Percentiles rank a stretch among this genome's conserved stretches.
Evolutionary conservation across 768 basidiomycete species (phyloP).

Genomic region (Trametes cingulata): DNA sequence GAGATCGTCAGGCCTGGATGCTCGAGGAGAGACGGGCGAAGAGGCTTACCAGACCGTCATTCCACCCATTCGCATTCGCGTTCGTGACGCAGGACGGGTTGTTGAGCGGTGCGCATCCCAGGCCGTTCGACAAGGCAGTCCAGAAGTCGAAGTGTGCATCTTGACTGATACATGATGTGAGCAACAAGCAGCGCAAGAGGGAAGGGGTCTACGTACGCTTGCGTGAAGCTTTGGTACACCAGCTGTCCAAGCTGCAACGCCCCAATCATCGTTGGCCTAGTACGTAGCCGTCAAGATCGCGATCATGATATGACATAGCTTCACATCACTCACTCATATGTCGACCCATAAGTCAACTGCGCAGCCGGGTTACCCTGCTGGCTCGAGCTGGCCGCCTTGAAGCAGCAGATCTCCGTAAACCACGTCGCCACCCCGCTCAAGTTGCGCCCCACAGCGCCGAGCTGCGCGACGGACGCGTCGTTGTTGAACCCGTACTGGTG

Average conservation of each 20-base stretch:
- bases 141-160: conserved; percentile 22
- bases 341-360: conserved; percentile 16
- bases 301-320: no score
- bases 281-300: neutral
- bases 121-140: conserved; percentile 26
- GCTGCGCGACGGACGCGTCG: conserved; percentile 28
- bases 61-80: conserved; percentile 45
- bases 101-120: conserved; percentile 42
- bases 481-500: conserved; percentile 49
- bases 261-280: conserved; percentile 25
- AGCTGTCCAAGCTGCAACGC: conserved; percentile 26
- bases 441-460: conserved; percentile 17
- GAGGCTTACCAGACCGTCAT: conserved; percentile 29
- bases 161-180: neutral
- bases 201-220: conserved; percentile 13
- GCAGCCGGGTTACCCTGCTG: conserved; percentile 21
- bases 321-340: conserved; percentile 6
- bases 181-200: neutral
- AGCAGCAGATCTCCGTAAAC: conserved; percentile 32
- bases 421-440: conserved; percentile 26
- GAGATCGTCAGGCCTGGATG: neutral
- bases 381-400: conserved; percentile 17
- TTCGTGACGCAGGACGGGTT: conserved; percentile 37
- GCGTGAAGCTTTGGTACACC: conserved; percentile 25
- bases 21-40: no score